These are phyloP conservation scores for Parathielavia appendiculata DNA, from an alignment of 495 filamentous ascomycete species.

Conservation along the genomic window DNA sequence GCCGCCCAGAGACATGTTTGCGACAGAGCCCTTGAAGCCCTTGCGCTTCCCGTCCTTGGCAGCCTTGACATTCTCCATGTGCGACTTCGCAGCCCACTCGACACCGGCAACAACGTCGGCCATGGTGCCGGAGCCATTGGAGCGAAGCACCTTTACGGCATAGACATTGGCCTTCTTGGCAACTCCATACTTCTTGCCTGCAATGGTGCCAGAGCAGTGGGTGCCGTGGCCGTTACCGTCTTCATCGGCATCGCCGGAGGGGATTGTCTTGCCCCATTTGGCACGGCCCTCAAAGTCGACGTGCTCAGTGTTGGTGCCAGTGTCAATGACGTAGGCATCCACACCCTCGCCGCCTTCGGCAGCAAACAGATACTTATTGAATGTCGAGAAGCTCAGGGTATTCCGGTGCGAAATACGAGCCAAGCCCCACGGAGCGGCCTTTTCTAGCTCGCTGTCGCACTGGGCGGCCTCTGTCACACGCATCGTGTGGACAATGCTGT, in stretches of 20 bases:
- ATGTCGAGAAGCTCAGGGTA: slow-evolving; percentile 76
- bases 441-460: slow-evolving; percentile 59
- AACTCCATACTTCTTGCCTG: slow-evolving; percentile 97
- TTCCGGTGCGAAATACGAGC: slow-evolving; percentile 96
- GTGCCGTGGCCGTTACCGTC: slow-evolving; percentile 99
- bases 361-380: slow-evolving; percentile 96
- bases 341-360: slow-evolving; percentile 93
- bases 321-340: slow-evolving; percentile 98
- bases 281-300: slow-evolving; percentile 97
- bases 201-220: slow-evolving; percentile 97
- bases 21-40: slow-evolving; percentile 96
- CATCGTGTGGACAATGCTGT: slow-evolving; percentile 84
- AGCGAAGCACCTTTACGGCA: slow-evolving; percentile 96
- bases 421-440: slow-evolving; percentile 94
- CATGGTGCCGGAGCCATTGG: slow-evolving; percentile 97
- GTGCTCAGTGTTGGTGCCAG: slow-evolving; percentile 87
- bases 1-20: slow-evolving; percentile 98
- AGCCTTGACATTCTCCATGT: slow-evolving; percentile 64
- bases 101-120: slow-evolving; percentile 97
- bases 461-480: slow-evolving; percentile 29
- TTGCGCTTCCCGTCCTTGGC: slow-evolving; percentile 82
- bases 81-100: slow-evolving; percentile 82
- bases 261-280: slow-evolving; percentile 94
- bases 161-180: slow-evolving; percentile 97
- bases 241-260: slow-evolving; percentile 69